Base-by-base conservation (phyloP, 2,329 filamentous ascomycete genomes). In the Colletotrichum destructivum region DNA sequence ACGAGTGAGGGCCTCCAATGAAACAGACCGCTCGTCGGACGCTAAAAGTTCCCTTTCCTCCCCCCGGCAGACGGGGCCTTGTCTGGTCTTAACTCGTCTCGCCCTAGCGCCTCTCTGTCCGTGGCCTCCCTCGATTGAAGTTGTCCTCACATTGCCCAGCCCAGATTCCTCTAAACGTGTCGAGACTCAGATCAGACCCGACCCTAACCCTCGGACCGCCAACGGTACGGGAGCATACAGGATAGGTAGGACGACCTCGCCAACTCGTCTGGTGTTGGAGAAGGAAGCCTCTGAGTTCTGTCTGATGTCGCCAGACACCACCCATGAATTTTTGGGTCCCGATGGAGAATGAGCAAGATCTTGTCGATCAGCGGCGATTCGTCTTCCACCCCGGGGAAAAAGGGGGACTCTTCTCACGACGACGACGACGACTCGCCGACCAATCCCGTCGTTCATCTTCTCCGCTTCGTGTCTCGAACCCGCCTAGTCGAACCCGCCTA, bases 401-500 rank as follows among this genome's bases (percentile, higher is more conserved):
- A 31, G 31, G 31, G 31, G 31, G 31, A 8, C 6, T 31, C 31
- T 31, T 31, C 31, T 31, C 31, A 31, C 31, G 31, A 31, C 31
- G 31, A 31, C 31, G 7, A 12, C 23, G 23, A 26, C 23, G 23
- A 26, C 23, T 57, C 26, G 52, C 31, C 16, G 31, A 49, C 44
- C 38, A 42, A 49, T 51, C 38, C 18, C 47, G 47, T 63, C 35
- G n/a, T 46, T 15, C 54, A 26, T 54, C 38, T 49, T 52, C 64
- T 68, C 68, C 63, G 68, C 66, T 62, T 71, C 63, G 49, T 68
- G 68, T 68, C 68, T 71, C 38, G 44, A 68, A 68, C 26, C 8
- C 35, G 38, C 44, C 63, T 71, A 44, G 31, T 71, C 38, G 44
- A 68, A 68, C 26, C 8, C 35, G 38, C 44, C 63, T 68, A 44